Percentiles rank a stretch among this genome's conserved stretches.
Evolutionary conservation across 2,329 filamentous ascomycete species (phyloP).

Genomic region (Fusarium avenaceum): DNA sequence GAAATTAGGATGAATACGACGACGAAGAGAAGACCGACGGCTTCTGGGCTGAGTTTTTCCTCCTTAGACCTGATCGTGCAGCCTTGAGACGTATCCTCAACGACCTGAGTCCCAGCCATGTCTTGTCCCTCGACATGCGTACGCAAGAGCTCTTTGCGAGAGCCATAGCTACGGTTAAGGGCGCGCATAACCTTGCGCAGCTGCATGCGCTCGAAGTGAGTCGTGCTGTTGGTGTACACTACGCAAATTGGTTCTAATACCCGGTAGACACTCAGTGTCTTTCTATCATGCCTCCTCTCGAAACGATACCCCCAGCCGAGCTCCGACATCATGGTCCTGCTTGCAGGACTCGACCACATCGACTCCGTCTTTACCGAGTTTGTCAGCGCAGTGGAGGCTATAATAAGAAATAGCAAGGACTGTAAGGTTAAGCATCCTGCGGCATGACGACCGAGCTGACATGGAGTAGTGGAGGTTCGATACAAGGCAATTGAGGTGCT

Average conservation of each 20-base stretch:
- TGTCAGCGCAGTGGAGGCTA: slow-evolving; percentile 83
- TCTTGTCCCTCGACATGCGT: slow-evolving; percentile 82
- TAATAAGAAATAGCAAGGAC: slow-evolving; percentile 80
- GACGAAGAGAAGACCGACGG: slow-evolving; percentile 82
- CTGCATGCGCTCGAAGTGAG: slow-evolving; percentile 88
- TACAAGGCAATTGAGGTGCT: slow-evolving; percentile 85
- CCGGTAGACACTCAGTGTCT: slow-evolving; percentile 84
- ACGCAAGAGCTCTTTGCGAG: slow-evolving; percentile 83
- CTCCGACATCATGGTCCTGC: slow-evolving; percentile 90
- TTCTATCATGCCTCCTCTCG: slow-evolving; percentile 82
- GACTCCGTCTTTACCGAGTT: slow-evolving; percentile 91
- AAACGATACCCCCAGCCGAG: slow-evolving; percentile 97
- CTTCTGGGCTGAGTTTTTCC: slow-evolving; percentile 97
- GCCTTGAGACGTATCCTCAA: slow-evolving; percentile 78
- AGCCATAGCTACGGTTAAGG: slow-evolving; percentile 77
- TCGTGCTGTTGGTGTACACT: slow-evolving; percentile 52
- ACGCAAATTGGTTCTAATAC: slow-evolving; percentile 43
- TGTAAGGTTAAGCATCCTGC: slow-evolving; percentile 63
- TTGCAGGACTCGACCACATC: slow-evolving; percentile 90
- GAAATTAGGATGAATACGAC: slow-evolving; percentile 71
- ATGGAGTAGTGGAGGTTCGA: slow-evolving; percentile 75
- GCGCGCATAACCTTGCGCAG: slow-evolving; percentile 71
- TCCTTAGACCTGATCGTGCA: slow-evolving; percentile 82
- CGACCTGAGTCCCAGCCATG: slow-evolving; percentile 77
- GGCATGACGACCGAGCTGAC: slow-evolving; percentile 45